Evolutionary conservation across 1,139 yeast genomes (phyloP).

Genomic region (Debaryomyces sp.): DNA sequence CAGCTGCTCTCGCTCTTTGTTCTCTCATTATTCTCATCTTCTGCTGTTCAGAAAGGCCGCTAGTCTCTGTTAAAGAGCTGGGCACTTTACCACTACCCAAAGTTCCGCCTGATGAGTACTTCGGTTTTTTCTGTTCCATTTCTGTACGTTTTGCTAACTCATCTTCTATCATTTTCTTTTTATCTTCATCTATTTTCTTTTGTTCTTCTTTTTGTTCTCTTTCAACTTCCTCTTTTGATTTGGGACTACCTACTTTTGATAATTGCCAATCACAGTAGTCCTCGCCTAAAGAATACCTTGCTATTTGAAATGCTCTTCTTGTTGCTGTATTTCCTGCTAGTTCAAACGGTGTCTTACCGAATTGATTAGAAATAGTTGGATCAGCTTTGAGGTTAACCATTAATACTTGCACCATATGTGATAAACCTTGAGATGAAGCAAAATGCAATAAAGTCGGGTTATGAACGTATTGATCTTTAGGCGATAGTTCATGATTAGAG

Average conservation of each 20-base stretch:
- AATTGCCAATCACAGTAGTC: constrained; percentile 65
- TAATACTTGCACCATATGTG: constrained; percentile 68
- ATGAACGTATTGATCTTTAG: constrained; percentile 49
- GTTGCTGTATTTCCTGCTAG: constrained; percentile 46
- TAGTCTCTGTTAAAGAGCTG: constrained; percentile 25
- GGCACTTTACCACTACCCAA: constrained; percentile 23
- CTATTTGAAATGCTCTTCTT: constrained; percentile 64
- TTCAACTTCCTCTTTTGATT: constrained; percentile 65
- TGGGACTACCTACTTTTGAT: constrained; percentile 68
- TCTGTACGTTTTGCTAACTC: constrained; percentile 45
- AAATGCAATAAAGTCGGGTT: constrained; percentile 81
- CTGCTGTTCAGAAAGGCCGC: constrained; percentile 63
- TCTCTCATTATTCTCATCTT: constrained; percentile 82
- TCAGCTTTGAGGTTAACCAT: constrained; percentile 69
- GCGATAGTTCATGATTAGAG: constrained; percentile 54
- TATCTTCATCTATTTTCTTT: constrained; percentile 37
- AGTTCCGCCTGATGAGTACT: constrained; percentile 31
- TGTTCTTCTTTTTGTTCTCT: constrained; percentile 38
- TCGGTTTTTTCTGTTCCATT: constrained; percentile 37
- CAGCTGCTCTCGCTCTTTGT: constrained; percentile 95
- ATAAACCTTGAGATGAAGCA: constrained; percentile 69
- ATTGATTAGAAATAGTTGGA: constrained; percentile 57
- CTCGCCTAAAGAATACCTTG: constrained; percentile 72
- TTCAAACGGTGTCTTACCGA: constrained; percentile 63
- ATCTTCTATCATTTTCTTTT: constrained; percentile 40